phyloP scores from a whole-genome alignment of 495 filamentous ascomycete species.

The Podospora comata region DNA sequence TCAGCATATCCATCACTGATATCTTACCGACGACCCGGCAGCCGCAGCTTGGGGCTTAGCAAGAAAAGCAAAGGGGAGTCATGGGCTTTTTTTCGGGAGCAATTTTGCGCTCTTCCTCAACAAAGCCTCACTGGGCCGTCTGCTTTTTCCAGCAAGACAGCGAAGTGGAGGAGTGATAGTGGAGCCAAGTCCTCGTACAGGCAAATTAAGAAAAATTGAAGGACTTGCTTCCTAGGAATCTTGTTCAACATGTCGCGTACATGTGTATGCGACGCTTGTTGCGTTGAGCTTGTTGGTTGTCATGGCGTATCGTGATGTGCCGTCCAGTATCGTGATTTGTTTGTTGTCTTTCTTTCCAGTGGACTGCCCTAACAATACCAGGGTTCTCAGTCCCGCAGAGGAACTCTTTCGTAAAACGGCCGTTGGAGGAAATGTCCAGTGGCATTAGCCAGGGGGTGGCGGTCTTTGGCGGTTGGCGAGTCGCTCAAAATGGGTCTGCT shows the following conservation, averaged over 20 bases:
- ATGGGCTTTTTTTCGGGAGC: not conserved
- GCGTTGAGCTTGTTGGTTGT: not conserved
- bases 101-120: not conserved
- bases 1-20: not conserved
- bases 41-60: not conserved
- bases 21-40: not conserved
- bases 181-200: not conserved
- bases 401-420: not conserved
- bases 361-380: not conserved
- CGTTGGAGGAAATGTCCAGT: too few relatives aligned
- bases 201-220: conserved; percentile 6
- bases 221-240: conserved; percentile 11
- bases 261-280: not conserved
- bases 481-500: not conserved
- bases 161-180: not conserved
- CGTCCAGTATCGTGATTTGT: not conserved
- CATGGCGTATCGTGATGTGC: not conserved
- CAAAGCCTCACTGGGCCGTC: not conserved
- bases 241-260: not conserved
- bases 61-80: not conserved
- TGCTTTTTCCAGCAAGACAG: not conserved
- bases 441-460: too few relatives aligned
- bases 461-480: too few relatives aligned
- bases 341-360: not conserved
- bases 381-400: not conserved